Percentiles rank a stretch among this genome's conserved stretches.
phyloP scores from a whole-genome alignment of 164 flowering plant genomes.

The Echeveria elegans region DNA sequence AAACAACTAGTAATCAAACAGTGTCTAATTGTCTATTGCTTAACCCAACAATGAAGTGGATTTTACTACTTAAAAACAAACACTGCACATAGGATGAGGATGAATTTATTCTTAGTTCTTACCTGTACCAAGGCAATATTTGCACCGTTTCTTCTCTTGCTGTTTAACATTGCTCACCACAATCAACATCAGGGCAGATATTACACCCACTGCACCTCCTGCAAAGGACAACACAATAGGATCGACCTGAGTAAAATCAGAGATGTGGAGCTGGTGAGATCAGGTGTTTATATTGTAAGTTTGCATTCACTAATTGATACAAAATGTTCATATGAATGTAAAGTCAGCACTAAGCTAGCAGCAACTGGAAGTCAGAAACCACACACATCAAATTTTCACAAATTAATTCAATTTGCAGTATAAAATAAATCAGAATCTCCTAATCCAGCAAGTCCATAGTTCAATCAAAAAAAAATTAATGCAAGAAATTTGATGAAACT shows the following conservation, averaged over 20 bases:
- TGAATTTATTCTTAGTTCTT: no score
- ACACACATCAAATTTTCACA: no score
- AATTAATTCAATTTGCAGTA: no score
- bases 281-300: background rate
- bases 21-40: background rate
- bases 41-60: background rate
- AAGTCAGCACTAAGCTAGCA: no score
- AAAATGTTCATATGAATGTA: background rate
- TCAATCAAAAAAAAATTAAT: no score
- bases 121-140: constrained; percentile 87
- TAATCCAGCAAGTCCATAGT: no score
- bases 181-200: constrained; percentile 84
- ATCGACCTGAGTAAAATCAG: constrained; percentile 72
- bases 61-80: background rate
- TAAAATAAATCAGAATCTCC: no score
- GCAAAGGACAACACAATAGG: constrained; percentile 95
- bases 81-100: no score
- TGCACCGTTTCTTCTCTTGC: constrained; percentile 89
- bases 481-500: no score
- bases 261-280: background rate
- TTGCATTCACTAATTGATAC: background rate
- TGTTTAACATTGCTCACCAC: constrained; percentile 82
- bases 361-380: no score
- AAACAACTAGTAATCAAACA: background rate
- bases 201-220: constrained; percentile 93